Conservation (phyloP, 2,329 filamentous ascomycete species). For the Aspergillus pseudonomiae region DNA sequence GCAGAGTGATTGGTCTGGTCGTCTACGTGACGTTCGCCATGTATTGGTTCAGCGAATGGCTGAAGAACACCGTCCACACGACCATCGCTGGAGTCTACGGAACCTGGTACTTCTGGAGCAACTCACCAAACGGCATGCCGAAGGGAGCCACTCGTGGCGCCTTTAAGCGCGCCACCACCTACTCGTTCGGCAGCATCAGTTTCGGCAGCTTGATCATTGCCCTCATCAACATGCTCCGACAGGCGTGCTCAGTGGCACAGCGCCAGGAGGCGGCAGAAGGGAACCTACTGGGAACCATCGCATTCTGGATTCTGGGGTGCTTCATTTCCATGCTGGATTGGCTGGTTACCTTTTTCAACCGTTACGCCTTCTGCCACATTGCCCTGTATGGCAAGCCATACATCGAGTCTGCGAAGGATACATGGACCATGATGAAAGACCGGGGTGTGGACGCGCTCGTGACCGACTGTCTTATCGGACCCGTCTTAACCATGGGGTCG, state of each 20-base stretch:
- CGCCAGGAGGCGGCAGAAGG: slow-evolving; percentile 66
- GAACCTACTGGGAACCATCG: slow-evolving; percentile 66
- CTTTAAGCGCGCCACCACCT: slow-evolving; percentile 78
- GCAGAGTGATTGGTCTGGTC: slow-evolving; percentile 79
- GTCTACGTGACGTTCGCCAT: slow-evolving; percentile 88
- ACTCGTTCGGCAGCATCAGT: slow-evolving; percentile 89
- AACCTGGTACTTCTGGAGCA: slow-evolving; percentile 83
- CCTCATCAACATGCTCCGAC: slow-evolving; percentile 81
- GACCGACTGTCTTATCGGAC: slow-evolving; percentile 82
- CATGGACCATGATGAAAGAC: slow-evolving; percentile 88
- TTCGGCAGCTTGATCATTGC: slow-evolving; percentile 84
- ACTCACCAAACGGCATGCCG: slow-evolving; percentile 67
- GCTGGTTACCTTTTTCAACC: slow-evolving; percentile 85
- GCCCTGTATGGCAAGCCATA: slow-evolving; percentile 91
- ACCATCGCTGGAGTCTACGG: slow-evolving; percentile 88
- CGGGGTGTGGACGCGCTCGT: slow-evolving; percentile 88
- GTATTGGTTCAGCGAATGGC: slow-evolving; percentile 92
- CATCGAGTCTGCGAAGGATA: slow-evolving; percentile 82
- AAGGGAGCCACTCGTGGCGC: slow-evolving; percentile 81
- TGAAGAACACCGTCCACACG: slow-evolving; percentile 91
- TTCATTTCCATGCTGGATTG: slow-evolving; percentile 78
- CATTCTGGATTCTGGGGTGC: slow-evolving; percentile 77
- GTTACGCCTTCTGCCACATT: slow-evolving; percentile 91
- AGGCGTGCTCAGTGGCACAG: slow-evolving; percentile 77
- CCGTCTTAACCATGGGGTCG: slow-evolving; percentile 73